These are phyloP conservation scores for Rutstroemia sp. DNA, from an alignment of 2,329 filamentous ascomycete species.

Conservation along the genomic window DNA sequence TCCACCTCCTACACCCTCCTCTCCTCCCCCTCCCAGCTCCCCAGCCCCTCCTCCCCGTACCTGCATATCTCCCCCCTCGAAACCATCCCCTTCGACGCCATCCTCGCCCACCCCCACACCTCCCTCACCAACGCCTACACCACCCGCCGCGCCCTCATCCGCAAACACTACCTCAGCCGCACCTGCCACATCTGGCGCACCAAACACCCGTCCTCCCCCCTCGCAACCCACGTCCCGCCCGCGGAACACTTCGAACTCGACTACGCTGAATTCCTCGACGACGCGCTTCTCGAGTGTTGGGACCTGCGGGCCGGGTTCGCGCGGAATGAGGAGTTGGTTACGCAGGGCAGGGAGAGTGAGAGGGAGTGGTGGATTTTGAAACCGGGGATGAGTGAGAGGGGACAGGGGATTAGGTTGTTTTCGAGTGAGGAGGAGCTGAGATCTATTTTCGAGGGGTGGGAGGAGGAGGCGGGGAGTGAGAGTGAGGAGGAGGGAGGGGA, in stretches of 20 bases:
- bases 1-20: conserved; percentile 47
- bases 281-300: conserved; percentile 83
- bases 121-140: conserved; percentile 82
- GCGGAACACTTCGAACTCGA: conserved; percentile 88
- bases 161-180: conserved; percentile 86
- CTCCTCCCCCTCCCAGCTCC: conserved; percentile 34
- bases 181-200: conserved; percentile 80
- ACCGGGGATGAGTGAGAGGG: conserved; percentile 93
- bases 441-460: conserved; percentile 86
- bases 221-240: conserved; percentile 65
- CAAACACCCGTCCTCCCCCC: conserved; percentile 67
- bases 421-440: conserved; percentile 78
- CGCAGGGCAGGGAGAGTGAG: conserved; percentile 43
- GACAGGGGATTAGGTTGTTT: conserved; percentile 88
- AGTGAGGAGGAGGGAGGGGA: conserved; percentile 46
- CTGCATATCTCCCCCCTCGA: conserved; percentile 87
- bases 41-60: conserved; percentile 15
- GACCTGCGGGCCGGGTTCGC: conserved; percentile 75
- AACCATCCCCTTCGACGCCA: conserved; percentile 73
- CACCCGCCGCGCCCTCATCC: conserved; percentile 91
- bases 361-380: conserved; percentile 95
- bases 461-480: conserved; percentile 57
- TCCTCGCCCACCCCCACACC: conserved; percentile 51
- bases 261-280: conserved; percentile 93
- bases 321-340: conserved; percentile 47